Evolutionary conservation across 768 basidiomycete species (phyloP), one percentile per base, ranked within the genome.

Genomic region (Pleurotus salmoneostramineus): DNA sequence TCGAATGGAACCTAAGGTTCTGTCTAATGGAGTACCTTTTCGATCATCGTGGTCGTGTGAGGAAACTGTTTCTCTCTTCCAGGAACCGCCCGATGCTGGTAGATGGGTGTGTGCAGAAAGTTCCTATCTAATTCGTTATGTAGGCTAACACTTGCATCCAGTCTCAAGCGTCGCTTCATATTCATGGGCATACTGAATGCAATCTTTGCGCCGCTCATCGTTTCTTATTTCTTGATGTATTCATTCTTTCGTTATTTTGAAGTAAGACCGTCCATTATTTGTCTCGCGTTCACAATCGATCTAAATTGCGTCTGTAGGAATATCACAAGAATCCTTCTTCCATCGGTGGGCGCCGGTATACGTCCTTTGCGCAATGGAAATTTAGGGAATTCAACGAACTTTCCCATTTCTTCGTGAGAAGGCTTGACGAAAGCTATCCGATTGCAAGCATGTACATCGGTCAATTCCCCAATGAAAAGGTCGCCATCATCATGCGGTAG

Each of bases 241-340:
- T 98, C 95, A 0, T 99, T 99, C 81, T 99, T 99, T 80, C 91
- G 96, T 3, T 99, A 99, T 70, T 99, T 99, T 61, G 97, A 99
- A 80, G 97, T 94, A 49, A 52, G 10, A n/a, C 37, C 3, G 37
- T 40, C n/a, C n/a, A 40, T 27, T 8, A 40, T n/a, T 8, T 40
- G 10, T 40, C n/a, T 40, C 8, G 8, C 37, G 37, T 40, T n/a
- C 37, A n/a, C 10, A 8, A 40, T 10, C 37, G n/a, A 10, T 40
- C 37, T 40, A 40, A 40, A 8, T 40, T 40, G 1, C 8, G 44
- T 50, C 12, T 63, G 21, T 27, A 99, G 97, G 95, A 99, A 80
- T 98, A 98, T 66, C 96, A 93, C 82, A 96, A 96, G 72, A 94
- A 98, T 67, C 97, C 96, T 1, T 98, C 97, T 0, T 88, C 93